A percentile compares a stretch with the other conserved stretches of the same genome.
Evolutionary conservation across 495 filamentous ascomycete species (phyloP).

Genomic region (Filosporella fistucella): DNA sequence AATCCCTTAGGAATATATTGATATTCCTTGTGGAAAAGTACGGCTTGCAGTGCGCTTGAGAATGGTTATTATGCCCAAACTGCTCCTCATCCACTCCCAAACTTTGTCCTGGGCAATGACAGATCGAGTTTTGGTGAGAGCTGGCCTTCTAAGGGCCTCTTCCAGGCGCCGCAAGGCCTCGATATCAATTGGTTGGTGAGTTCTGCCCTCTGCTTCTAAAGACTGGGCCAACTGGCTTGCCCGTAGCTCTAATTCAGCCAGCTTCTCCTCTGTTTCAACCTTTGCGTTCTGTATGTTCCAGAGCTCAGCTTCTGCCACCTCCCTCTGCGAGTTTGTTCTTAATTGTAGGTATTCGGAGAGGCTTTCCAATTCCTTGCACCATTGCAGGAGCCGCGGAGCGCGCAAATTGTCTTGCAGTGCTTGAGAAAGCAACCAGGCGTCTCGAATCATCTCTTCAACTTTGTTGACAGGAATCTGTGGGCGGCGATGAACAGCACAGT

Average conservation of each 20-base stretch:
- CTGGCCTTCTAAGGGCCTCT: conserved; percentile 4
- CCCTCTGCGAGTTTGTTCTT: conserved; percentile 8
- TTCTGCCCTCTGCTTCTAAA: conserved; percentile 14
- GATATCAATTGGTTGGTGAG: conserved; percentile 13
- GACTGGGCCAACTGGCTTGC: conserved; percentile 10
- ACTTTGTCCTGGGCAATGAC: too few species aligned
- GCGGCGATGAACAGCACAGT: conserved; percentile 12
- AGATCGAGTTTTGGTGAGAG: conserved; percentile 2
- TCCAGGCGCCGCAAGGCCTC: conserved; percentile 11
- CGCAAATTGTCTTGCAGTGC: conserved; percentile 8
- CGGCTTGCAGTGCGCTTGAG: too few species aligned
- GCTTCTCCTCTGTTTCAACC: conserved; percentile 9
- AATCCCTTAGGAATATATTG: too few species aligned
- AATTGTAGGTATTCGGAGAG: conserved; percentile 8
- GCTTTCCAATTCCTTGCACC: conserved; percentile 14
- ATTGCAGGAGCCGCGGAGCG: conserved; percentile 6
- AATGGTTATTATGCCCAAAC: too few species aligned
- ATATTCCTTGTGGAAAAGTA: too few species aligned
- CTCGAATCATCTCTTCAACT: conserved; percentile 11
- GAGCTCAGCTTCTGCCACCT: conserved; percentile 8
- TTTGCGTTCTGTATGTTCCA: conserved; percentile 8
- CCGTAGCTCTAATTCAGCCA: conserved; percentile 10
- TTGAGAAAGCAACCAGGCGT: conserved; percentile 13
- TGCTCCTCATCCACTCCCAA: too few species aligned
- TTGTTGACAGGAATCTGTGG: conserved; percentile 13